These are phyloP conservation scores for Gaeumannomyces tritici DNA, from an alignment of 2,329 filamentous ascomycete genomes.

Conservation along the genomic window DNA sequence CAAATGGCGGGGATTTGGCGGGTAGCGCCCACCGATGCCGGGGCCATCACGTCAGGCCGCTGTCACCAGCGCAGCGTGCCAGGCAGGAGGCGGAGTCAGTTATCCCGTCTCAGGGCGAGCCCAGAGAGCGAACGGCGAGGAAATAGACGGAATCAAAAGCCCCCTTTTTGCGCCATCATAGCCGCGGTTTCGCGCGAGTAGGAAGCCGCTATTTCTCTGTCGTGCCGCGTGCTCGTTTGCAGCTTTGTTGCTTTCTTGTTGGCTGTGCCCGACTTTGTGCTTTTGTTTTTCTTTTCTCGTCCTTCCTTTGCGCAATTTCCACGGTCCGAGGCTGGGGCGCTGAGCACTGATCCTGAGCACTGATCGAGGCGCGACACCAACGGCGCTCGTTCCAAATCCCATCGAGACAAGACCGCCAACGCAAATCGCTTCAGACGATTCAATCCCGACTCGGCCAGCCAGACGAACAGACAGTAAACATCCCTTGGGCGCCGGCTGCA, in stretches of 20 bases:
- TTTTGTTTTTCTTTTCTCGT: neutral
- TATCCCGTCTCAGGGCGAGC: slow-evolving; percentile 1
- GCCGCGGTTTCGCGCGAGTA: neutral
- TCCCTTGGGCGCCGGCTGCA: neutral
- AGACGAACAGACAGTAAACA: too few species aligned
- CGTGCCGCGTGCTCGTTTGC: neutral
- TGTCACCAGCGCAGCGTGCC: neutral
- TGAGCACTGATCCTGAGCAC: too few species aligned
- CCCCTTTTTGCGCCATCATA: neutral
- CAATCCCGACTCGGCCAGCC: neutral
- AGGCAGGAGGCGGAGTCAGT: neutral
- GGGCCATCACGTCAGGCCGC: neutral
- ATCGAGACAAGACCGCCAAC: neutral
- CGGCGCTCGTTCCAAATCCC: neutral
- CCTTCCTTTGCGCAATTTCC: neutral
- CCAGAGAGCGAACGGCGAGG: neutral
- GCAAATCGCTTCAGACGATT: neutral
- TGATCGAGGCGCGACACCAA: neutral
- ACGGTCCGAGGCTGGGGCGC: neutral
- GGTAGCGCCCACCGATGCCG: neutral
- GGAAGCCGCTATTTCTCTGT: neutral
- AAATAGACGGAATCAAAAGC: neutral
- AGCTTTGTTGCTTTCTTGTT: neutral
- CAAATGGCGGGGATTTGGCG: neutral
- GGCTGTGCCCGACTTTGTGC: neutral